Evolutionary conservation across 345 rosid genomes (phyloP).

Genomic region (Cardamine resedifolia): DNA sequence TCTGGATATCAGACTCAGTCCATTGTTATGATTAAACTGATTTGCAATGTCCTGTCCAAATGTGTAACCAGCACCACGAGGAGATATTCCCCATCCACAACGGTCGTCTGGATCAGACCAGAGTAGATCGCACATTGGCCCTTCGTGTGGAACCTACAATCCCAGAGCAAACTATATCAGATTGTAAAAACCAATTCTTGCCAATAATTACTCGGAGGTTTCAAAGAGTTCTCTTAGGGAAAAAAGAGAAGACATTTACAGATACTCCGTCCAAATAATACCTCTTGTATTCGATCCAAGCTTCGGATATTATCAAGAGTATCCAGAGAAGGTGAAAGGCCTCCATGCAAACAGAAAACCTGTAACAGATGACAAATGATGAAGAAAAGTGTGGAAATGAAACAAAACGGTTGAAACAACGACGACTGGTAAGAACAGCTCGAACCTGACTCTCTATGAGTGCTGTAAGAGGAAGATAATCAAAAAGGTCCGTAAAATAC

Average conservation of each 20-base stretch:
- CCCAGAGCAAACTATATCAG: not conserved
- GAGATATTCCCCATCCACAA: constrained; percentile 99
- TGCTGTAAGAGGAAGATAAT: constrained; percentile 88
- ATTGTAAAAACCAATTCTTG: not conserved
- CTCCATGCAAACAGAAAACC: constrained; percentile 94
- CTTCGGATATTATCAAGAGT: constrained; percentile 88
- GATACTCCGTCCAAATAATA: constrained; percentile 4
- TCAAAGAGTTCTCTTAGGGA: not conserved
- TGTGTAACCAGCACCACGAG: constrained; percentile 99
- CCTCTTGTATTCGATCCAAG: constrained; percentile 93
- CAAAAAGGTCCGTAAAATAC: constrained; percentile 84
- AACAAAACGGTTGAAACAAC: not conserved
- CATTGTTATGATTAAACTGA: constrained; percentile 87
- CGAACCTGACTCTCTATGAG: constrained; percentile 94
- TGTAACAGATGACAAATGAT: constrained; percentile 20
- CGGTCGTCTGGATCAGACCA: constrained; percentile 99
- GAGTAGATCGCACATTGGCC: constrained; percentile 97
- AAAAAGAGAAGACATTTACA: not conserved
- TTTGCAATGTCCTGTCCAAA: constrained; percentile 95
- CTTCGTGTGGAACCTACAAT: constrained; percentile 93
- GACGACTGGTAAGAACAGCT: constrained; percentile 9
- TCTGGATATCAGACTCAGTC: constrained; percentile 81
- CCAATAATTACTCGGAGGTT: too few relatives aligned
- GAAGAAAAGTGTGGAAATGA: not conserved
- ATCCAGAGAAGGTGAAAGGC: constrained; percentile 87